These are phyloP conservation scores for Phycomyces nitens DNA, from an alignment of 192 early-diverging fungal species.

Conservation along the genomic window DNA sequence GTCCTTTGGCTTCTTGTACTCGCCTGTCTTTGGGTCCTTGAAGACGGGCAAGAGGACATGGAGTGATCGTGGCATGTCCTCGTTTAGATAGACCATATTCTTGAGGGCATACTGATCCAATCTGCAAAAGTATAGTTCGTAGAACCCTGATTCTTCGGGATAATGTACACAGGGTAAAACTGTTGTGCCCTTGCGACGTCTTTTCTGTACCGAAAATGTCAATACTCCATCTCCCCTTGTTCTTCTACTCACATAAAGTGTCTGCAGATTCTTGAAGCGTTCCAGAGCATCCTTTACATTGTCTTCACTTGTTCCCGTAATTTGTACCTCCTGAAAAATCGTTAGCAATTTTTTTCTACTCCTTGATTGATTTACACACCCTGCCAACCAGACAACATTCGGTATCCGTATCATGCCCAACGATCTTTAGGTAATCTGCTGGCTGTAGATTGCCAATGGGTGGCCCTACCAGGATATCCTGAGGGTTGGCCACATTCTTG, in stretches of 20 bases:
- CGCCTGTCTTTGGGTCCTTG: slow-evolving; percentile 1
- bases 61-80: background rate
- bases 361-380: background rate
- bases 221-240: slow-evolving; percentile 2
- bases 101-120: background rate
- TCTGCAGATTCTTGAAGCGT: slow-evolving; percentile 20
- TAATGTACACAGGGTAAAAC: slow-evolving; percentile 6
- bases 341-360: background rate
- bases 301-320: slow-evolving; percentile 11
- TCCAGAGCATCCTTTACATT: slow-evolving; percentile 9
- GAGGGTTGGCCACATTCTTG: slow-evolving; percentile 19
- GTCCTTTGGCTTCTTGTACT: slow-evolving; percentile 5
- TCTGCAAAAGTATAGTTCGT: background rate
- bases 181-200: background rate
- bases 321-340: slow-evolving; percentile 10
- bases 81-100: background rate
- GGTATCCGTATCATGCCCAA: slow-evolving; percentile 22
- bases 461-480: slow-evolving; percentile 5
- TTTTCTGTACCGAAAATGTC: background rate
- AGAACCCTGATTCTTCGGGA: background rate
- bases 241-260: slow-evolving; percentile 1
- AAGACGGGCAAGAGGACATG: slow-evolving; percentile 21
- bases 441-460: background rate
- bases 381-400: slow-evolving; percentile 11
- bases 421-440: slow-evolving; percentile 10